Base-by-base conservation (phyloP, 148 eudicot species). In the Spergularia marina region DNA sequence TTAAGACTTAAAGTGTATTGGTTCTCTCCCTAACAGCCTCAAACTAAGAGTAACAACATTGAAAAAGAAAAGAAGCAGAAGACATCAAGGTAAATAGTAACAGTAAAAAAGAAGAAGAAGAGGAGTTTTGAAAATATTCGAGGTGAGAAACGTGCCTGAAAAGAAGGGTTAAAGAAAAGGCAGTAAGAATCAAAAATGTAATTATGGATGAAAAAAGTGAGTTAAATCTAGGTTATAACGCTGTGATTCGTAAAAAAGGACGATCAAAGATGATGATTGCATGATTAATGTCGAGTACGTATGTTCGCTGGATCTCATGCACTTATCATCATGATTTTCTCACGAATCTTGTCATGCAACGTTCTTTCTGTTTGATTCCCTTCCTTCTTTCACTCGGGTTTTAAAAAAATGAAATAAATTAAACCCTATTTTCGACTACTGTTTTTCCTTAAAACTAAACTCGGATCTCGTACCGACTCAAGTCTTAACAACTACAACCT, bases 271-370 rank as follows among this genome's bases (percentile, higher is more conserved):
- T 81, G 69, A 81, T 81, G 77, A 66, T 20, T 76, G 71, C 82
- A 75, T 80, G 82, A 80, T 75, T 77, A 40, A 53, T 81, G 83
- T 76, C 77, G 66, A 53, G 68, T 64, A 67, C 7, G 8, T 21
- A 41, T 68, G 53, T 76, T 56, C 21, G 60, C 62, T 65, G 76
- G 74, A 81, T 81, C 75, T 76, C 83, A 76, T 81, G 77, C 83
- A 81, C 36, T 30, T 30, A 60, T 76, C 76, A 81, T 81, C 57
- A 81, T 76, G 18, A 65, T 72, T 72, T 76, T 66, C 17, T 53
- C 34, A 25, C 21, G 76, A 76, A 72, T 65, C 80, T 66, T 51
- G 51, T 72, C 77, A 71, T 76, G 77, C 83, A 65, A 49, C 65
- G 56, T 61, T 52, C 74, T 47, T 69, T 66, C 40, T 23, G 23